A percentile compares a stretch with the other conserved stretches of the same genome.
Evolutionary conservation across 257 asterid genomes (phyloP).

Genomic region (Verbena officinalis): DNA sequence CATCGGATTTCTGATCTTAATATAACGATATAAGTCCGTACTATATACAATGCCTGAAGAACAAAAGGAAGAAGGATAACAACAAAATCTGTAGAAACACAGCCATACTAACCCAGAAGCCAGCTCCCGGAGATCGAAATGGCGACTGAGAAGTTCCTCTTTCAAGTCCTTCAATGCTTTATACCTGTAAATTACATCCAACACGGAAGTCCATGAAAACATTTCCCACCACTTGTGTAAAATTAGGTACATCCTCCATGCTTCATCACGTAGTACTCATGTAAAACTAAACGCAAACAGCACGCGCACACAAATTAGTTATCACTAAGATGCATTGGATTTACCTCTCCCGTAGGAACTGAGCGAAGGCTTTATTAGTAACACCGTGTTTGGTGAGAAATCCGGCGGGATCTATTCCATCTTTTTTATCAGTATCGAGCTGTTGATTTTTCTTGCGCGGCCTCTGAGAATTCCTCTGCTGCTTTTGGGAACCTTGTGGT

Average conservation of each 20-base stretch:
- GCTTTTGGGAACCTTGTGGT: slow-evolving; percentile 24
- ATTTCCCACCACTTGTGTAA: slow-evolving; percentile 11
- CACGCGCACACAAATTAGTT: neutral
- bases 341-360: slow-evolving; percentile 92
- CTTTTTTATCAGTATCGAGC: slow-evolving; percentile 36
- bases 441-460: slow-evolving; percentile 41
- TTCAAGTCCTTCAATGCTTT: slow-evolving; percentile 84
- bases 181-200: slow-evolving; percentile 52
- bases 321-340: neutral
- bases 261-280: neutral
- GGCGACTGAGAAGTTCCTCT: slow-evolving; percentile 62
- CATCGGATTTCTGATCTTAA: neutral
- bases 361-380: slow-evolving; percentile 67
- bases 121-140: slow-evolving; percentile 59
- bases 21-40: neutral
- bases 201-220: slow-evolving; percentile 18
- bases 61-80: neutral
- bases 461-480: slow-evolving; percentile 28
- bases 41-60: neutral
- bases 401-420: slow-evolving; percentile 84
- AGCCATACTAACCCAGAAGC: slow-evolving; percentile 78
- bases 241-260: slow-evolving; percentile 13
- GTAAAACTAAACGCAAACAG: neutral
- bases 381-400: slow-evolving; percentile 75
- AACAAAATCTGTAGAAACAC: neutral